Percentiles rank a stretch among this genome's conserved stretches.
phyloP scores from a whole-genome alignment of 2,329 filamentous ascomycete genomes.

The Ceratocystis cacaofunesta region DNA sequence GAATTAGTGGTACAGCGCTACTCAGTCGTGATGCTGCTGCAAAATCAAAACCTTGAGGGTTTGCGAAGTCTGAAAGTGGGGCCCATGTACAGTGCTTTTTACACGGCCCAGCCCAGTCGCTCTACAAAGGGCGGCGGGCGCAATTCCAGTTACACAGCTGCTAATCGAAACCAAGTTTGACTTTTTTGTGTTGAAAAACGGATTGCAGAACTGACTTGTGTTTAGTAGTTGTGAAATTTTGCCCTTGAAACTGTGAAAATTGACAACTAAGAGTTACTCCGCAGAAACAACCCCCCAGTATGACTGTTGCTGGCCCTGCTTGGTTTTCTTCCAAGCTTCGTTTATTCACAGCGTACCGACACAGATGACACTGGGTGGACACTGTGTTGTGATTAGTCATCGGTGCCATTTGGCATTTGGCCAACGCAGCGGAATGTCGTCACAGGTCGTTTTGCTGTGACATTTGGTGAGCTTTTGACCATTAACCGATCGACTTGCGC shows the following conservation, averaged over 20 bases:
- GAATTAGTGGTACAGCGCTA: background rate
- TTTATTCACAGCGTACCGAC: background rate
- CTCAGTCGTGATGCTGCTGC: background rate
- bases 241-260: too few relatives aligned
- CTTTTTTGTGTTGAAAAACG: too few relatives aligned
- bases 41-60: background rate
- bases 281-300: too few relatives aligned
- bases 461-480: background rate
- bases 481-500: background rate
- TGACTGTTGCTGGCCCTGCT: too few relatives aligned
- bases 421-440: constrained; percentile 14
- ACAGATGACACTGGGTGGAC: background rate
- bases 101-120: background rate
- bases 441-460: background rate
- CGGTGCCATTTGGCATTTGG: background rate
- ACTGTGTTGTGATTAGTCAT: constrained; percentile 13
- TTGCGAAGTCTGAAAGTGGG: background rate
- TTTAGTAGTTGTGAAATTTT: too few relatives aligned
- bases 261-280: too few relatives aligned
- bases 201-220: too few relatives aligned
- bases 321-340: too few relatives aligned
- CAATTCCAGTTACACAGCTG: background rate
- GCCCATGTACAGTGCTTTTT: background rate
- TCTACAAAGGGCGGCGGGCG: background rate
- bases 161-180: background rate